Percentiles rank a stretch among this genome's conserved stretches.
Evolutionary conservation across 257 asterid species (phyloP).

Genomic region (Paulownia fortunei): DNA sequence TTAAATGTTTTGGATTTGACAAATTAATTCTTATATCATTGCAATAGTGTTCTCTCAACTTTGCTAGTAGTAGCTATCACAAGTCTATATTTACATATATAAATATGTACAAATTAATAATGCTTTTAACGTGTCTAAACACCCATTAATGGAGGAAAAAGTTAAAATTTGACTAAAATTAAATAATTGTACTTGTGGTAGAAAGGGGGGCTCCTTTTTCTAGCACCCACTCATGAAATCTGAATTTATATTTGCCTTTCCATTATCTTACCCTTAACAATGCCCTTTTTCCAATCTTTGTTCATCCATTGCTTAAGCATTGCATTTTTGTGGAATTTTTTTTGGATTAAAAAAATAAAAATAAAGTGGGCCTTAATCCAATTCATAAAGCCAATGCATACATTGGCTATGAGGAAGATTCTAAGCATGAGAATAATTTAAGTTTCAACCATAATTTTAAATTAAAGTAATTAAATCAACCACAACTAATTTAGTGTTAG

Average conservation of each 20-base stretch:
- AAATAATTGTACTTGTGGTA: constrained; percentile 31
- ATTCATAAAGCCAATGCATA: constrained; percentile 31
- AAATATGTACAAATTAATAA: too few relatives aligned
- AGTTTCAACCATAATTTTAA: too few relatives aligned
- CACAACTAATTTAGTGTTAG: not conserved
- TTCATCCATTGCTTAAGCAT: constrained; percentile 8
- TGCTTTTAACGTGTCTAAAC: constrained; percentile 11
- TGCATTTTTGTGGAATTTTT: not conserved
- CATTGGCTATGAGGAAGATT: constrained; percentile 14
- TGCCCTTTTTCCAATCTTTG: not conserved
- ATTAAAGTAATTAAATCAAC: not conserved
- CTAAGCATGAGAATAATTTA: constrained; percentile 8
- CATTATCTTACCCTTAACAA: not conserved
- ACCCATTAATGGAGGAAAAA: constrained; percentile 33
- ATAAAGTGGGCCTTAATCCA: constrained; percentile 21
- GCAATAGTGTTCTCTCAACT: too few relatives aligned
- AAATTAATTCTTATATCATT: too few relatives aligned
- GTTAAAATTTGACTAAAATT: constrained; percentile 35
- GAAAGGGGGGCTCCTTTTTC: constrained; percentile 34
- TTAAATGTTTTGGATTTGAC: too few relatives aligned
- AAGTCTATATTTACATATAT: not conserved
- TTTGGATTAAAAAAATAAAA: not conserved
- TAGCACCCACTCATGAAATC: constrained; percentile 5
- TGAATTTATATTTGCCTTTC: constrained; percentile 8
- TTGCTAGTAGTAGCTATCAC: too few relatives aligned